Evolutionary conservation across 305 asterid genomes (phyloP).

Genomic region (Solanum aculeatissimum): DNA sequence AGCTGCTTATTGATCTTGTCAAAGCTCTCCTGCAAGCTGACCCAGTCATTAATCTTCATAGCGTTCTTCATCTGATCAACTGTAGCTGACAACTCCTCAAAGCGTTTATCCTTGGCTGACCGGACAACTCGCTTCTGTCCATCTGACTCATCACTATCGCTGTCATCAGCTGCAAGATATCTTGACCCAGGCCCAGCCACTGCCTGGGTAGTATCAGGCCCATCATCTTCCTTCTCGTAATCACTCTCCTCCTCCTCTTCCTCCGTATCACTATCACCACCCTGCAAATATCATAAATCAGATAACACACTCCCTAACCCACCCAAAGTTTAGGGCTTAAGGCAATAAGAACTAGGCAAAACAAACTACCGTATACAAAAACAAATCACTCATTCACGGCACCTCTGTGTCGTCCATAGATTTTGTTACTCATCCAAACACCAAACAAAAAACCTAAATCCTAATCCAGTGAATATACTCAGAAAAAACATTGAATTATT

Average conservation of each 20-base stretch:
- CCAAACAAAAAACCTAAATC: not conserved
- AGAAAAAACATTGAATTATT: not conserved
- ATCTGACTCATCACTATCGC: conserved; percentile 62
- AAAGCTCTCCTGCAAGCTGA: conserved; percentile 79
- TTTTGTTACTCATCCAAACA: not conserved
- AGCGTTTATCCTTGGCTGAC: conserved; percentile 74
- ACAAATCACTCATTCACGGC: not conserved
- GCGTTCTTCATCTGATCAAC: conserved; percentile 92
- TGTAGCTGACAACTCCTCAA: conserved; percentile 73
- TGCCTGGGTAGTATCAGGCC: conserved; percentile 14
- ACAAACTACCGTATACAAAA: not conserved
- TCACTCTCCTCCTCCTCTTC: conserved; percentile 61
- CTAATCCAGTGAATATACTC: not conserved
- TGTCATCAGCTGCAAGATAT: conserved; percentile 28
- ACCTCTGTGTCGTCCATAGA: not conserved
- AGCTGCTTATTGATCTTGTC: conserved; percentile 93
- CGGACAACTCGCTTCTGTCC: conserved; percentile 68
- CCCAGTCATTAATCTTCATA: conserved; percentile 94
- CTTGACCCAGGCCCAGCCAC: conserved; percentile 26
- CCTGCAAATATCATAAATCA: conserved; percentile 20
- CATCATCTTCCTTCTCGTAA: conserved; percentile 33
- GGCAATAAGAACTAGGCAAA: not conserved
- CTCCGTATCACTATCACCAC: conserved; percentile 70
- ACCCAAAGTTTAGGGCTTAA: not conserved
- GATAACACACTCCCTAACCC: not conserved